Evolutionary conservation across 495 filamentous ascomycete species (phyloP).

Genomic region (Penicillium psychrofluorescens): DNA sequence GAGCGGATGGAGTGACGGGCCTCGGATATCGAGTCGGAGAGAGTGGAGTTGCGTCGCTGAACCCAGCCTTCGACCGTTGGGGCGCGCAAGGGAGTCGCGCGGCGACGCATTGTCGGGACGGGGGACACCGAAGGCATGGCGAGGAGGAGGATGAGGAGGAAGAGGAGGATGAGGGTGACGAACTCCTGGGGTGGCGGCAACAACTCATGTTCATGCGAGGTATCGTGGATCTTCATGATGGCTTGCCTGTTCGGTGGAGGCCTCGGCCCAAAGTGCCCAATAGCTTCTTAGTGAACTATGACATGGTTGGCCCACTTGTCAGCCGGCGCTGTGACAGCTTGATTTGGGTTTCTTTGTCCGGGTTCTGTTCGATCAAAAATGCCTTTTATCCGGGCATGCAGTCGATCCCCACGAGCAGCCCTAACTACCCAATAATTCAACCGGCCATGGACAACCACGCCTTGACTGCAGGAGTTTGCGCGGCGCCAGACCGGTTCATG

Average conservation of each 20-base stretch:
- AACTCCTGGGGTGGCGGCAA: neutral
- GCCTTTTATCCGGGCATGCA: too few relatives aligned
- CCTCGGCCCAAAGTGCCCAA: too few relatives aligned
- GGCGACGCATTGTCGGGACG: constrained; percentile 25
- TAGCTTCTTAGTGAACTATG: too few relatives aligned
- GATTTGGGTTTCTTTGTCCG: neutral
- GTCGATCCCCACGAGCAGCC: too few relatives aligned
- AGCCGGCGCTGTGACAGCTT: neutral
- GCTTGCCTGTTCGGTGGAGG: too few relatives aligned
- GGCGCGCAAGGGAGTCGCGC: constrained; percentile 29
- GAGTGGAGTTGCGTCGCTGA: constrained; percentile 63
- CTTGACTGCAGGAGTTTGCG: too few relatives aligned
- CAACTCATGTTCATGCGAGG: too few relatives aligned
- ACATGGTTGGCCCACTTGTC: too few relatives aligned
- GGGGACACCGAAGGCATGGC: constrained; percentile 2
- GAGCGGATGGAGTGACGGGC: constrained; percentile 57
- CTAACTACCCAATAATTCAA: too few relatives aligned
- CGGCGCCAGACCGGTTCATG: too few relatives aligned
- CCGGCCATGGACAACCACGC: too few relatives aligned
- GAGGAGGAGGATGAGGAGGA: constrained; percentile 3
- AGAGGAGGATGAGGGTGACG: constrained; percentile 15
- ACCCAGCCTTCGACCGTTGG: constrained; percentile 30
- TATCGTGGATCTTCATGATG: too few relatives aligned
- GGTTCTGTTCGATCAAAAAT: neutral
- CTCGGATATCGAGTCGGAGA: constrained; percentile 66